Evolutionary conservation across 306 rosid species (phyloP), one percentile per base, ranked within the genome.

Genomic region (Spatholobus suberectus): DNA sequence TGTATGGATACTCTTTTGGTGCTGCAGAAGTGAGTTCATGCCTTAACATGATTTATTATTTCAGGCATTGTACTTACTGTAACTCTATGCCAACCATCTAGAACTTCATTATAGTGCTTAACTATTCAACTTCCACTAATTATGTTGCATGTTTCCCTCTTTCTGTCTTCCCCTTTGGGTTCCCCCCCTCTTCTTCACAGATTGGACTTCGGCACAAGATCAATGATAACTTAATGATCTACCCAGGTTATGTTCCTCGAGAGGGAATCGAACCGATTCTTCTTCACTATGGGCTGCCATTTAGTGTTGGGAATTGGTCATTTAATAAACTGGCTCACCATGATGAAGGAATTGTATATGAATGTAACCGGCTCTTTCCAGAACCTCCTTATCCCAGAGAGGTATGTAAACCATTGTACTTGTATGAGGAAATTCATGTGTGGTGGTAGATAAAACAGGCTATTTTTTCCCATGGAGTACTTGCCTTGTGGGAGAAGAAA

Each of bases 1-100:
- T 96, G 99, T 96, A 96, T 67, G 99, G 99, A 75, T 96, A 94
- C 87, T 94, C 99, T 46, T 96, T 96, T 71, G 99, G 98, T 58
- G 99, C 98, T 40, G 99, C 99, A 6, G 99, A 94, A 89, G 98
- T 94, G 87, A 86, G 96, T 70, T 77, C 47, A 35, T 69, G 44
- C 65, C 76, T 44, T 81, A 49, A 72, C 41, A 29, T 61, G 35
- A 4, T 23, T 24, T 29, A 59, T 62, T 12, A n/a, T 70, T 63
- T 35, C 62, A 41, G 37, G 72, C 61, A 38, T 55, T 41, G 40
- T 37, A 81, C 59, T 43, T 38, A 51, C 51, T 46, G 10, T 9
- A 41, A 61, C 69, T 40, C 54, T 18, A 37, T 41, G 17, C 14
- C 12, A 77, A 70, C 17, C 23, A 58, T 47, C 67, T 38, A 23